Conservation (phyloP, 2,329 filamentous ascomycete genomes). For the Madurella fahalii region DNA sequence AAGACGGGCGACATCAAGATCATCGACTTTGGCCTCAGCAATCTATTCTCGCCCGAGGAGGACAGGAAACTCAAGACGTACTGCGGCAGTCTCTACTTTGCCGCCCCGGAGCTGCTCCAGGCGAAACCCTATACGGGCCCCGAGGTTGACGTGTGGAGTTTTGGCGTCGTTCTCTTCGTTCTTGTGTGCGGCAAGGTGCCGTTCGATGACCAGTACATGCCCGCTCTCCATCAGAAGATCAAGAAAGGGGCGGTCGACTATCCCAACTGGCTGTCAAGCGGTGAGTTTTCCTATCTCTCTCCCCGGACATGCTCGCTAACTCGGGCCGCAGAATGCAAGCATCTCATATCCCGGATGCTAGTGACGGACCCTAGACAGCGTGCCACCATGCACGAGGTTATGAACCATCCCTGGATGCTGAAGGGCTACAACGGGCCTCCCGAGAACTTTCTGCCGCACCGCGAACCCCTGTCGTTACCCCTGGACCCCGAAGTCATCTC, state of each 20-base stretch:
- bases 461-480: constrained; percentile 81
- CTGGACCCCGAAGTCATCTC: constrained; percentile 79
- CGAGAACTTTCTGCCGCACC: constrained; percentile 79
- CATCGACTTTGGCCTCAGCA: constrained; percentile 96
- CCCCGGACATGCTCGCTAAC: constrained; percentile 32
- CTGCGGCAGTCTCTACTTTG: constrained; percentile 96
- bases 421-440: constrained; percentile 85
- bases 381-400: constrained; percentile 83
- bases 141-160: constrained; percentile 98
- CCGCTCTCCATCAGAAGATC: constrained; percentile 95
- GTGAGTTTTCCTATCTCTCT: constrained; percentile 47
- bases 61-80: constrained; percentile 83
- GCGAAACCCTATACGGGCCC: constrained; percentile 92
- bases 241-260: constrained; percentile 97
- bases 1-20: constrained; percentile 99
- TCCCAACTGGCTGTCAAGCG: constrained; percentile 83
- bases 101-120: constrained; percentile 88
- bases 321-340: constrained; percentile 70
- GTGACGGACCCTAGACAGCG: constrained; percentile 88
- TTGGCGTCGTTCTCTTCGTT: constrained; percentile 96
- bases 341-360: constrained; percentile 90
- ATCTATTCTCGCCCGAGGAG: constrained; percentile 80
- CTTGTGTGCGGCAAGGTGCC: constrained; percentile 96
- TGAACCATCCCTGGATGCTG: constrained; percentile 92
- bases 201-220: constrained; percentile 99